Percentiles rank a stretch among this genome's conserved stretches.
Evolutionary conservation across 139 green algal species (phyloP).

Genomic region (Diplosphaera chodatii): DNA sequence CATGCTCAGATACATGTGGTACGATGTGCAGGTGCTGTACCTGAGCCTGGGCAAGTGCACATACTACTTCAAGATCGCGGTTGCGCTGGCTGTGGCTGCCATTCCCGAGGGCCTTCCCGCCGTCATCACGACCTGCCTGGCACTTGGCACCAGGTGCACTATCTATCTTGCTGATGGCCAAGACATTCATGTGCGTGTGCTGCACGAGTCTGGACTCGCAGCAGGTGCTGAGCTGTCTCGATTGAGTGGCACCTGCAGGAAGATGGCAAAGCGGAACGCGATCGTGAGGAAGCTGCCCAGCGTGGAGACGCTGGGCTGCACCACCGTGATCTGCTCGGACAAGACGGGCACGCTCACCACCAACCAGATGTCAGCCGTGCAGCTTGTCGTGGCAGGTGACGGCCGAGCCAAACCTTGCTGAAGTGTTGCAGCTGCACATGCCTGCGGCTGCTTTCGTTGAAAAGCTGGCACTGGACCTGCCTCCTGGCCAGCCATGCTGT

Average conservation of each 20-base stretch:
- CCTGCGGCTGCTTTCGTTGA: too few relatives aligned
- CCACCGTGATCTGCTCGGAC: conserved; percentile 97
- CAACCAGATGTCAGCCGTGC: conserved; percentile 80
- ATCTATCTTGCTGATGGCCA: not conserved
- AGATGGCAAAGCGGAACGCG: conserved; percentile 63
- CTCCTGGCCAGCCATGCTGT: too few relatives aligned
- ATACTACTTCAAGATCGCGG: conserved; percentile 97
- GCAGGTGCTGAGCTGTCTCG: too few relatives aligned
- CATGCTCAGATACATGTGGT: too few relatives aligned
- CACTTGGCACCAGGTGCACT: conserved; percentile 74
- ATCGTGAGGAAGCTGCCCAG: conserved; percentile 86
- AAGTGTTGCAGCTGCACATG: too few relatives aligned
- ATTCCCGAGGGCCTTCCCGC: conserved; percentile 98
- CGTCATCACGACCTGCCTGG: conserved; percentile 99
- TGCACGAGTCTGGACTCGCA: too few relatives aligned
- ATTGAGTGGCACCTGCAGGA: too few relatives aligned
- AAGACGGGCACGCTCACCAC: conserved; percentile 95
- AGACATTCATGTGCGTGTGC: too few relatives aligned
- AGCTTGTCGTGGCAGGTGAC: conserved; percentile 46
- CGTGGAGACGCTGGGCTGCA: conserved; percentile 98
- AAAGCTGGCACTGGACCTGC: too few relatives aligned
- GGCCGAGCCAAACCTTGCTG: too few relatives aligned
- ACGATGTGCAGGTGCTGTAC: not conserved
- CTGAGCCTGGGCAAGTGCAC: conserved; percentile 54
- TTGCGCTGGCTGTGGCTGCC: conserved; percentile 94